A percentile compares a stretch with the other conserved stretches of the same genome.
Conservation (phyloP, 2,329 filamentous ascomycete species). For the Thielaviopsis ethacetica region DNA sequence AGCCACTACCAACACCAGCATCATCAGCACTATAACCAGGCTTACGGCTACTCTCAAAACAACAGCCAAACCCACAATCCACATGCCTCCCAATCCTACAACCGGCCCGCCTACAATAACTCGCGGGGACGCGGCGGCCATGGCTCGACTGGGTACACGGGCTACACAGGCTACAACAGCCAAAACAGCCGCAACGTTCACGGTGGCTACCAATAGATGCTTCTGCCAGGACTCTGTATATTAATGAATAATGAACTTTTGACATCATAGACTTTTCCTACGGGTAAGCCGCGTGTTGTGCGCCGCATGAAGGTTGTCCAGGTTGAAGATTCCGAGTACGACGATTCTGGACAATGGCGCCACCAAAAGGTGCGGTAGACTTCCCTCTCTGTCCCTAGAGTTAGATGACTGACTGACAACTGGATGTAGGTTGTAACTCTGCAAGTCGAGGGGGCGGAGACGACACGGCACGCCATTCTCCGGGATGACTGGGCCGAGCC, state of each 20-base stretch:
- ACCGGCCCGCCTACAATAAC: background rate
- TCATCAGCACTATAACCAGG: background rate
- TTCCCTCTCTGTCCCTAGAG: background rate
- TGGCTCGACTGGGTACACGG: background rate
- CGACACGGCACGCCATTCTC: constrained; percentile 53
- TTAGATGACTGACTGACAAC: constrained; percentile 11
- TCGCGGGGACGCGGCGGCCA: background rate
- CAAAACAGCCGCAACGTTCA: background rate
- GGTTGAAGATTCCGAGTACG: constrained; percentile 4
- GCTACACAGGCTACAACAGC: background rate
- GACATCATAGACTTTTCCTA: constrained; percentile 6
- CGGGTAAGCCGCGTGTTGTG: constrained; percentile 5
- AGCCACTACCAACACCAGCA: background rate
- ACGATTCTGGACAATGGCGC: background rate
- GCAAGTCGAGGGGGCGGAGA: constrained; percentile 56
- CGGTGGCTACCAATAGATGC: background rate
- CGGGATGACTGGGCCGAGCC: constrained; percentile 80
- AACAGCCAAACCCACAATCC: background rate
- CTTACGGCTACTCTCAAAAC: background rate
- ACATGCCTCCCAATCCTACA: background rate
- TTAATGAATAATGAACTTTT: constrained; percentile 11
- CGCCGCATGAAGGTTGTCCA: constrained; percentile 10
- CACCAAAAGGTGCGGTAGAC: constrained; percentile 7
- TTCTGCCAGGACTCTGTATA: background rate
- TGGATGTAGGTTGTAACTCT: constrained; percentile 57